These are phyloP conservation scores for Thelonectria olida DNA, from an alignment of 2,329 filamentous ascomycete genomes.

Conservation along the genomic window DNA sequence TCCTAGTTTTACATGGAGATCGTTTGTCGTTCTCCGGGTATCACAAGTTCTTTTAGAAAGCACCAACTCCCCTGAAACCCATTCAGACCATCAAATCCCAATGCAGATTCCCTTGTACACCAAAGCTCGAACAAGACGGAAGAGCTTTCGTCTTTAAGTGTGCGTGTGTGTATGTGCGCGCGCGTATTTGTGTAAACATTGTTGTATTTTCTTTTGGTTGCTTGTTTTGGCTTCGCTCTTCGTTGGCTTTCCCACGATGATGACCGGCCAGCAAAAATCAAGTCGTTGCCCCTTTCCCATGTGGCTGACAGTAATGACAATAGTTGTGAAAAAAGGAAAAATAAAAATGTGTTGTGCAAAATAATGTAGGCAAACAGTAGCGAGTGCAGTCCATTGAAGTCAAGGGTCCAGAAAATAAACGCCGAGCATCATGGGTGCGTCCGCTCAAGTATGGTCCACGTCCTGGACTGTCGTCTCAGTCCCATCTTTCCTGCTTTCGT, in stretches of 20 bases:
- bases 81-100: neutral
- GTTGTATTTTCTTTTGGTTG: conserved; percentile 23
- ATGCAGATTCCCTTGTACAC: neutral
- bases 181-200: conserved; percentile 10
- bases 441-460: conserved; percentile 8
- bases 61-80: neutral
- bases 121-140: neutral
- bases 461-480: conserved; percentile 12
- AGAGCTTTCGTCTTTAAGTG: neutral
- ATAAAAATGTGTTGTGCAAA: conserved; percentile 2
- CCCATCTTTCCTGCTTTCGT: neutral
- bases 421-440: conserved; percentile 1
- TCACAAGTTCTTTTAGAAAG: conserved; percentile 1
- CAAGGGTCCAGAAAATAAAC: conserved; percentile 14
- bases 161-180: neutral
- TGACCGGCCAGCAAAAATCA: conserved; percentile 1
- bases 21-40: neutral
- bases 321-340: conserved; percentile 6
- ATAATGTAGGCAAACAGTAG: conserved; percentile 10
- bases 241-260: conserved; percentile 13
- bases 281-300: conserved; percentile 13
- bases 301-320: conserved; percentile 21
- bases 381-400: conserved; percentile 4
- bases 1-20: neutral
- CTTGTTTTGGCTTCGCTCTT: conserved; percentile 10